phyloP scores from a whole-genome alignment of 192 early-diverging fungal species.

The Backusella westeae region DNA sequence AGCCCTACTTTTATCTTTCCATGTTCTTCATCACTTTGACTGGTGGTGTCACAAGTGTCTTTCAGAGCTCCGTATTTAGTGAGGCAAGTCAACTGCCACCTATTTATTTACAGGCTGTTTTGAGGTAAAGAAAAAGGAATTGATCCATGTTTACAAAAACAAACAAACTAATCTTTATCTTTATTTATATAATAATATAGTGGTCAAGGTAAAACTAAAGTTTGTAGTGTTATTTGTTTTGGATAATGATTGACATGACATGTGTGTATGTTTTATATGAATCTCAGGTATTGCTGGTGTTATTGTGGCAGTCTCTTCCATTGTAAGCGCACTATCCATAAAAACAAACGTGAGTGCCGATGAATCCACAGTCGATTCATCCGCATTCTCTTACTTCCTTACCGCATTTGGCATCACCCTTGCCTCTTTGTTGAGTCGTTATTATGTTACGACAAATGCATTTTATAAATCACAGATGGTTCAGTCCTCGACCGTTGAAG shows the following conservation, averaged over 20 bases:
- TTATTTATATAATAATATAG: constrained; percentile 21
- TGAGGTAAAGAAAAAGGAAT: constrained; percentile 47
- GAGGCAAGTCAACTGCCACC: constrained; percentile 69
- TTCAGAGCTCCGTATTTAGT: constrained; percentile 69
- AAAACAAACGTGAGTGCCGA: not conserved
- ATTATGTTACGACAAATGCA: constrained; percentile 36
- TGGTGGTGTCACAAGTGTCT: constrained; percentile 59
- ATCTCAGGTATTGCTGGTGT: constrained; percentile 58
- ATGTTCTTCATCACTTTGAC: constrained; percentile 54
- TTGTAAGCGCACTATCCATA: constrained; percentile 42
- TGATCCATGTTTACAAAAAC: not conserved
- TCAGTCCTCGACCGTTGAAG: not conserved
- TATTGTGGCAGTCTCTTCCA: constrained; percentile 50
- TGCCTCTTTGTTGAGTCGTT: constrained; percentile 37
- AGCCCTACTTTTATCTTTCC: constrained; percentile 62
- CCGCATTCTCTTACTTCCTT: constrained; percentile 53
- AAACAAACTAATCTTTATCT: not conserved
- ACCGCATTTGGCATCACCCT: constrained; percentile 42
- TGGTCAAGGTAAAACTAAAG: constrained; percentile 43
- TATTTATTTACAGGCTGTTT: constrained; percentile 66
- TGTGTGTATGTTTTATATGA: not conserved
- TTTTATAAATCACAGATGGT: constrained; percentile 41
- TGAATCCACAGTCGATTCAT: constrained; percentile 7
- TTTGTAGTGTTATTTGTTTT: not conserved
- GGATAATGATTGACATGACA: not conserved